Evolutionary conservation across 768 basidiomycete species (phyloP).

Genomic region (Russula compacta): DNA sequence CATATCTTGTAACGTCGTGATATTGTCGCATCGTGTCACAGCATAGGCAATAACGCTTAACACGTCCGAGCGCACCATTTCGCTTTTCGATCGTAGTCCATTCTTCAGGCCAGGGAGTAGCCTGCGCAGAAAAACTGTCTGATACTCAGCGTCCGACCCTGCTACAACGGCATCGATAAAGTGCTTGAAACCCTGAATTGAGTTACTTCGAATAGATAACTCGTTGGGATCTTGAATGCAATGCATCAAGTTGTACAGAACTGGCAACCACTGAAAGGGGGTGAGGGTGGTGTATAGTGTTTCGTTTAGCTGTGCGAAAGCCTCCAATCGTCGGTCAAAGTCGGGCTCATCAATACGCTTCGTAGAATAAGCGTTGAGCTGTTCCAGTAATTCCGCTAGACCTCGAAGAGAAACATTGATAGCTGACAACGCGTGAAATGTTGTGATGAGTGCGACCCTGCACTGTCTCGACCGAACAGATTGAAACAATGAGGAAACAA

Average conservation of each 20-base stretch:
- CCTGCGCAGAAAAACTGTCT: slow-evolving; percentile 48
- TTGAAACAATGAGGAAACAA: slow-evolving; percentile 74
- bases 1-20: slow-evolving; percentile 69
- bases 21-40: slow-evolving; percentile 50
- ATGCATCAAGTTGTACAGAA: slow-evolving; percentile 75
- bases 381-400: slow-evolving; percentile 48
- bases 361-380: slow-evolving; percentile 78
- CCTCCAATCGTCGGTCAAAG: slow-evolving; percentile 74
- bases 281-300: slow-evolving; percentile 41
- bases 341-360: slow-evolving; percentile 87
- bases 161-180: slow-evolving; percentile 59
- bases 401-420: slow-evolving; percentile 39
- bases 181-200: slow-evolving; percentile 63
- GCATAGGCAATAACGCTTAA: slow-evolving; percentile 71
- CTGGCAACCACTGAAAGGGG: slow-evolving; percentile 57
- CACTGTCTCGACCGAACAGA: slow-evolving; percentile 61
- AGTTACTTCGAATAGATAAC: slow-evolving; percentile 74
- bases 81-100: slow-evolving; percentile 67
- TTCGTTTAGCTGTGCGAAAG: slow-evolving; percentile 73
- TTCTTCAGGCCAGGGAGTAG: slow-evolving; percentile 76
- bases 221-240: slow-evolving; percentile 88
- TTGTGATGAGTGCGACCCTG: slow-evolving; percentile 56
- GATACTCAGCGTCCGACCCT: slow-evolving; percentile 35
- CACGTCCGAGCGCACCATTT: slow-evolving; percentile 80
- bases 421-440: slow-evolving; percentile 46